Evolutionary conservation across 169 alveolate genomes (phyloP), one percentile per base, ranked within the genome.

Genomic region (Plasmodium fragile): DNA sequence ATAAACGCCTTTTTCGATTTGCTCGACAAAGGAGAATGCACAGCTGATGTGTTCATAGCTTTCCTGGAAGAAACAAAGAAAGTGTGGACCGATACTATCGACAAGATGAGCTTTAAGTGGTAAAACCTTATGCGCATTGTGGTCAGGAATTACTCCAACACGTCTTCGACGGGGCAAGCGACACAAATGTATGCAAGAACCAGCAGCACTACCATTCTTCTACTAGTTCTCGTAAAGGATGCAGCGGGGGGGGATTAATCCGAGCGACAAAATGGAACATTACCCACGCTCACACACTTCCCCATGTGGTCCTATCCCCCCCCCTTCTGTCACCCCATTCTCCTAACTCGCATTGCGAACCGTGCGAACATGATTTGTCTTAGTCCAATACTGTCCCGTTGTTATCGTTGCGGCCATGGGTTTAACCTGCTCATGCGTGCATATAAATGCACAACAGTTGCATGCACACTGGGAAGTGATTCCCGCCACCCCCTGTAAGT

Each of bases 11-110:
- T 81, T 65, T 81, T 55, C 41, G n/a, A 59, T 6, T 34, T 81
- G 30, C 34, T 81, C 59, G 91, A 55, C 41, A 81, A 55, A 43
- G 69, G 78, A 32, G 91, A 55, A 28, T 81, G 91, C 18, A 30
- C 73, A 81, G 13, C 41, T 53, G 39, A 81, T 81, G 80, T n/a
- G 43, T 81, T 55, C 70, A 52, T 13, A 53, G 4, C 69, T n/a
- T 81, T 55, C 65, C 65, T 81, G 13, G 73, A 81, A 36, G 13
- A 13, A 22, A 53, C 22, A 81, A 65, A 32, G 16, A 65, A 81
- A 34, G n/a, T 16, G 22, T 81, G 91, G 81, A 32, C 41, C 28
- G 22, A 49, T 25, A 4, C 32, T 55, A 81, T 8, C 7, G 34
- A 81, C 13, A 41, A 1, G 25, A 55, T 81, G 91, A 36, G 59